Evolutionary conservation across 2,329 filamentous ascomycete genomes (phyloP).

Genomic region (Proliferodiscus dingleyae): DNA sequence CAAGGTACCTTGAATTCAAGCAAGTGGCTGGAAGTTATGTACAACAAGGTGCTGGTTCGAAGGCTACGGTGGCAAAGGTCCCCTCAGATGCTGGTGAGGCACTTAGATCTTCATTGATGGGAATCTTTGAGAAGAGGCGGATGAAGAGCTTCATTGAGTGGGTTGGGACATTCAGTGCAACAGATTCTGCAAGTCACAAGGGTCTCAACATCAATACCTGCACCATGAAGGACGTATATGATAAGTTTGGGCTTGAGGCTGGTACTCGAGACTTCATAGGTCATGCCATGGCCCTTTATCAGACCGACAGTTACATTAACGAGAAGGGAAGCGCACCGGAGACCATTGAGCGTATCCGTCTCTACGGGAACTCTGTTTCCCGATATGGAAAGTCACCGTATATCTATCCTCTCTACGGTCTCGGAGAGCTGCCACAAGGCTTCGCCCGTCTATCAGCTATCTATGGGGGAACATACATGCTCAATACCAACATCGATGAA

Average conservation of each 20-base stretch:
- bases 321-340: slow-evolving; percentile 70
- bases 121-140: slow-evolving; percentile 93
- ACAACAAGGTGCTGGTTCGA: slow-evolving; percentile 76
- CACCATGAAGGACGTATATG: slow-evolving; percentile 98
- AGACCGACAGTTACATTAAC: slow-evolving; percentile 81
- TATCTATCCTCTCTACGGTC: slow-evolving; percentile 97
- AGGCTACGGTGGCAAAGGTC: slow-evolving; percentile 93
- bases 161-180: slow-evolving; percentile 79
- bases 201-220: slow-evolving; percentile 73
- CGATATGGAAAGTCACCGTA: slow-evolving; percentile 98
- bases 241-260: slow-evolving; percentile 91
- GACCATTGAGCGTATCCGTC: slow-evolving; percentile 82
- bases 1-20: slow-evolving; percentile 85
- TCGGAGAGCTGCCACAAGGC: slow-evolving; percentile 94
- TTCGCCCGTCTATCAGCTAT: slow-evolving; percentile 97
- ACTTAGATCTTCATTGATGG: slow-evolving; percentile 89
- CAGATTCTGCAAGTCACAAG: slow-evolving; percentile 82
- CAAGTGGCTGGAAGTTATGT: slow-evolving; percentile 95
- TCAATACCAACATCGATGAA: slow-evolving; percentile 93
- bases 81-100: slow-evolving; percentile 90
- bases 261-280: slow-evolving; percentile 93
- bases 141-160: slow-evolving; percentile 97
- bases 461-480: slow-evolving; percentile 98
- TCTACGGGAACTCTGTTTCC: slow-evolving; percentile 97
- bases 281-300: slow-evolving; percentile 96